Evolutionary conservation across 2,329 filamentous ascomycete species (phyloP), one percentile per base, ranked within the genome.

Genomic region (Pseudocercospora eumusae): DNA sequence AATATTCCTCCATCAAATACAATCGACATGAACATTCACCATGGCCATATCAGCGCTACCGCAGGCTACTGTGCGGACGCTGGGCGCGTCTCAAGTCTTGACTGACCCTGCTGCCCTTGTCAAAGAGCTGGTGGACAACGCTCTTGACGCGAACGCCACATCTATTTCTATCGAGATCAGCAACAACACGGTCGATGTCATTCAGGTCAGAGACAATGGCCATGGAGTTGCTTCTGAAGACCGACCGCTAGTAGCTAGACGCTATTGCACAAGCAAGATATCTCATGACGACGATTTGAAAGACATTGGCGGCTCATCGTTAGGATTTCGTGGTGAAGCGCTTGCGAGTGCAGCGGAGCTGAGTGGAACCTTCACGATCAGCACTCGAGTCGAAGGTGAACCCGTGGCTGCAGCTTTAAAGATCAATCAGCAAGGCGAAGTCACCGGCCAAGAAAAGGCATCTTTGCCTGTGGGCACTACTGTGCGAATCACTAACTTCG

Each of bases 271-370:
- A 1, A 92, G 88, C 79, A 93, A 93, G 76, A 81, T 93, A 47
- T 78, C 77, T 54, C 78, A 78, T n/a, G 84, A 89, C 61, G 80
- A 85, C 0, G 88, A 92, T 55, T 77, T 92, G 40, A 79, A 77
- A 56, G 73, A 70, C 1, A 76, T 87, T 20, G 85, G 83, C 7
- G 82, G 83, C 1, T 79, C 77, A 47, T 87, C 82, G 31, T 81
- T 93, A n/a, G 90, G 90, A 1, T 93, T 93, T 70, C 84, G 90
- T 36, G 90, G 90, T 20, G 85, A 91, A 70, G 89, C 89, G 15
- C 77, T 93, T 63, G 88, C 89, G 42, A 87, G 85, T 73, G 81
- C 83, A 62, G 87, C 85, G 62, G 80, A 83, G 45, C 72, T 91
- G 61, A 86, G 85, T 40, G 79, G 81, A 3, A 76, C 72, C 1